Evolutionary conservation across 2,329 filamentous ascomycete species (phyloP), one percentile per base, ranked within the genome.

Genomic region (Colletotrichum godetiae): DNA sequence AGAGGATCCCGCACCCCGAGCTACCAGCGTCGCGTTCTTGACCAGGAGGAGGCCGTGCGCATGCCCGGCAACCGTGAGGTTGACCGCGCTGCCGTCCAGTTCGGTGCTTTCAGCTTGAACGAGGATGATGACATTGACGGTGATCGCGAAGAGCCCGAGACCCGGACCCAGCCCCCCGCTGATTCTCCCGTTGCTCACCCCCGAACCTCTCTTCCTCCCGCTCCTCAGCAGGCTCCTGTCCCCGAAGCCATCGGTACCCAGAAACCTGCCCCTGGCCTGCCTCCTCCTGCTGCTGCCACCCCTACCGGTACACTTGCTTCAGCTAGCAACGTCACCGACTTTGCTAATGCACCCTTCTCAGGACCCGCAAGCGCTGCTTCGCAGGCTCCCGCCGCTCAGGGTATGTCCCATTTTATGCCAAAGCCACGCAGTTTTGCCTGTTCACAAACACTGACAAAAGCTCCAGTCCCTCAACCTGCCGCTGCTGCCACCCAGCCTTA

Each of bases 41-140:
- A 98, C 78, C 97, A 99, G 81, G 95, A 98, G 83, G 97, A 99
- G 85, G 95, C 97, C 72, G 97, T 99, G 53, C 95, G 98, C 76
- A 98, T 99, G 96, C 97, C 97, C 58, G 95, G 94, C 73, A 98
- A 98, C 86, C 95, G 97, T 77, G 95, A 97, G 66, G 93, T 99
- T 33, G 96, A 98, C 81, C 92, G 95, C 78, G 91, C 96, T 76
- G 94, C 95, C 62, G 95, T 99, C 61, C 96, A 98, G 81, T 99
- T 99, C 82, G 97, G 97, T 75, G 97, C 95, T 82, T 94, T 99
- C 88, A 97, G 93, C 80, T 84, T 99, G 79, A 95, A 94, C 80
- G 90, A 90, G 74, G 93, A 95, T 61, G 93, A 95, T 67, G 95
- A 98, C 79, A 94, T 98, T 75, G 97, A 98, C 80, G 95, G 96